Percentiles rank a stretch among this genome's conserved stretches.
These are phyloP conservation scores for Camelina laxa DNA, from an alignment of 345 rosid species.

Conservation along the genomic window DNA sequence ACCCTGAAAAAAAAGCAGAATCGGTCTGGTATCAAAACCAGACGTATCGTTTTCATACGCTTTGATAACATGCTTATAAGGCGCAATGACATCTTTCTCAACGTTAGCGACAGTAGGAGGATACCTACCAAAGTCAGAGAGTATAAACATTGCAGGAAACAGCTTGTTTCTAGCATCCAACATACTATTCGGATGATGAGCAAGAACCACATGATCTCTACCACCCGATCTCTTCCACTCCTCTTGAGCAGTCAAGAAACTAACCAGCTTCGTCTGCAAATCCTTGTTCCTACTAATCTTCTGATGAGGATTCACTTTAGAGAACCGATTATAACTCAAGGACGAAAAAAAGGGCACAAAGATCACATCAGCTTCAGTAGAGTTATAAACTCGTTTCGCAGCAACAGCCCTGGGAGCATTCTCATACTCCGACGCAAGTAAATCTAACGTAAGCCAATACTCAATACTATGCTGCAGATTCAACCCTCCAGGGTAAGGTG, in stretches of 20 bases:
- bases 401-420: constrained; percentile 50
- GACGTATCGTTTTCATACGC: constrained; percentile 68
- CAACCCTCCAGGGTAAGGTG: constrained; percentile 85
- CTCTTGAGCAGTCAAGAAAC: constrained; percentile 57
- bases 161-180: constrained; percentile 73
- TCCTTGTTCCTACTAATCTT: constrained; percentile 64
- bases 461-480: constrained; percentile 96
- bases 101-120: constrained; percentile 86
- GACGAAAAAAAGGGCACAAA: constrained; percentile 95
- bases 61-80: constrained; percentile 83
- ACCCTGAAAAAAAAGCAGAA: constrained; percentile 92
- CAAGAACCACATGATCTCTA: constrained; percentile 75
- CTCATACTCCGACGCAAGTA: constrained; percentile 74
- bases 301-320: constrained; percentile 71
- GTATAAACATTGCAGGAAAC: constrained; percentile 83
- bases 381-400: constrained; percentile 73
- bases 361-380: constrained; percentile 83
- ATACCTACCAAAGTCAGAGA: constrained; percentile 93
- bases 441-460: constrained; percentile 95
- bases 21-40: constrained; percentile 67
- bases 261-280: constrained; percentile 75
- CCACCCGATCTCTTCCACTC: constrained; percentile 92
- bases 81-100: constrained; percentile 91
- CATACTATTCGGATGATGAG: constrained; percentile 99
- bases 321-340: constrained; percentile 73